Evolutionary conservation across 495 filamentous ascomycete species (phyloP), one percentile per base, ranked within the genome.

Genomic region (Neurospora sp.): DNA sequence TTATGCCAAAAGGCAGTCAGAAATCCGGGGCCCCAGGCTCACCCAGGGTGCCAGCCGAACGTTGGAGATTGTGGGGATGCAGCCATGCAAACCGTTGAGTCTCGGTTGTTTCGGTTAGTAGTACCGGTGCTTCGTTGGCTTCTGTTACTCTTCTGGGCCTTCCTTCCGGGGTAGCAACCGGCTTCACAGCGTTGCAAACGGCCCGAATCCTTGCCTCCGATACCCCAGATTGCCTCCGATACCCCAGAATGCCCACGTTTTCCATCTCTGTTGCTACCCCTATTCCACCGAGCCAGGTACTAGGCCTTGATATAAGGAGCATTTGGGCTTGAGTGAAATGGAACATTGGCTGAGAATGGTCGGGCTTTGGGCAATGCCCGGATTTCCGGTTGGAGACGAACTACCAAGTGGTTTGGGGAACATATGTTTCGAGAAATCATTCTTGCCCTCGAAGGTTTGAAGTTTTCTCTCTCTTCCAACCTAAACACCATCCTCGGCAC

Each of bases 81-180:
- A 60, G n/a, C 35, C 44, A 46, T 54, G 46, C 44, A 72, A 60
- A 72, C 35, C 46, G 46, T 54, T 20, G 71, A 31, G 9, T 60
- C 35, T 39, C 18, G 60, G 71, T 35, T 39, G 71, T 38, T 42
- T 74, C 72, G 72, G 42, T 62, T 74, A 74, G 69, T 74, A 71
- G 72, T 71, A 70, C 41, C 72, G 72, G 72, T 27, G 39, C 27
- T 71, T 71, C 20, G 23, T 74, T 42, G 72, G 72, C 54, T 39
- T 27, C 27, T 66, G 27, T 66, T 66, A 35, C 54, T 66, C 54
- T 66, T 66, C 54, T 18, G 54, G 54, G 54, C 27, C 54, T 66
- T 66, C 54, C 54, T 66, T 66, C 54, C 12, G 49, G 10, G 54
- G 27, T 66, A 66, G 27, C 27, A 66, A 66, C 54, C 27, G 54